Conservation (phyloP, 441 rosid species). For the Erysimum cheiri region DNA sequence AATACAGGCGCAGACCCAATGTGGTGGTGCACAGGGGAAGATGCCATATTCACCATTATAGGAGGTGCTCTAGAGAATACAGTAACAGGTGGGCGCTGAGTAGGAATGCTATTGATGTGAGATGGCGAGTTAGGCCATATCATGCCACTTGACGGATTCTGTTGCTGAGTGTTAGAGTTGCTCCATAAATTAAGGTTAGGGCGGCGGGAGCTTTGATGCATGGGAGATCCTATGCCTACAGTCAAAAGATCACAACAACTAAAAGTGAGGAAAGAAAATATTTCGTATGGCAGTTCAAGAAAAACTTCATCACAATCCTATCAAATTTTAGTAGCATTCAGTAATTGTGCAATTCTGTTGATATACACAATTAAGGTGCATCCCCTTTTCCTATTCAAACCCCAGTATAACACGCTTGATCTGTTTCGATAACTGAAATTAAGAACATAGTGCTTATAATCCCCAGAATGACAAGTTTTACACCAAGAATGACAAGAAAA, state of each 20-base stretch:
- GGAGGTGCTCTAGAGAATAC: slow-evolving; percentile 62
- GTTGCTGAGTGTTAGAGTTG: slow-evolving; percentile 59
- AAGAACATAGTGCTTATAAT: background rate
- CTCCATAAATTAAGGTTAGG: slow-evolving; percentile 60
- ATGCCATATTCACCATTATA: slow-evolving; percentile 56
- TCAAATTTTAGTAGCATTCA: slow-evolving; percentile 4
- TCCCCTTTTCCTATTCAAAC: slow-evolving; percentile 9
- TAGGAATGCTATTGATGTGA: slow-evolving; percentile 51
- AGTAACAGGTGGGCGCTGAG: slow-evolving; percentile 56
- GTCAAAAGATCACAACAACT: slow-evolving; percentile 34
- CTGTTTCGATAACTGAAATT: background rate
- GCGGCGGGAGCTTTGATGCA: slow-evolving; percentile 61
- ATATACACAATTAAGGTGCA: slow-evolving; percentile 1
- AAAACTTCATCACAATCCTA: slow-evolving; percentile 14
- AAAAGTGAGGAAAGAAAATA: slow-evolving; percentile 26
- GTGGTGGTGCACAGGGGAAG: slow-evolving; percentile 68
- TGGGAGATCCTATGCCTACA: slow-evolving; percentile 67
- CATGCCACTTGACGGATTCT: slow-evolving; percentile 55
- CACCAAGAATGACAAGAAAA: slow-evolving; percentile 6
- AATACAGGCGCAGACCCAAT: slow-evolving; percentile 74
- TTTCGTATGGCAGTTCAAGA: background rate
- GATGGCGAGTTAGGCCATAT: slow-evolving; percentile 72
- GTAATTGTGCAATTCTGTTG: slow-evolving; percentile 20
- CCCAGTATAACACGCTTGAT: slow-evolving; percentile 13
- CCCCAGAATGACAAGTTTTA: slow-evolving; percentile 21